Conservation (phyloP, 2,329 filamentous ascomycete species). For the Colletotrichum cordylinicola region DNA sequence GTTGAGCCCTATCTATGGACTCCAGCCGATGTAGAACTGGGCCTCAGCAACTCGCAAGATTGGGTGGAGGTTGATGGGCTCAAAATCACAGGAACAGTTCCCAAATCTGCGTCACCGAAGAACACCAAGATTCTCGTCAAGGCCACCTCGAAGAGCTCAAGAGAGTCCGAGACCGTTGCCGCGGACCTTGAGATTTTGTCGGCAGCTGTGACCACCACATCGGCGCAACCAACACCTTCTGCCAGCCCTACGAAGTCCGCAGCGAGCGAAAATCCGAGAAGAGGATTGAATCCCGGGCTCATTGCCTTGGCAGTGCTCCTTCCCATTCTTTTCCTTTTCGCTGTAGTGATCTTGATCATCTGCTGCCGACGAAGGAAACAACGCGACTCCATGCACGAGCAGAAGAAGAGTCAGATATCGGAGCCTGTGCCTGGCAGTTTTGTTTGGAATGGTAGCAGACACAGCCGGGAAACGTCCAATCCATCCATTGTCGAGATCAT, state of each 20-base stretch:
- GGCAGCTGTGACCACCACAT: conserved; percentile 24
- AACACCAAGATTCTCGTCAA: conserved; percentile 30
- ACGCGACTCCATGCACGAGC: conserved; percentile 10
- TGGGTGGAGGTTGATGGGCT: conserved; percentile 50
- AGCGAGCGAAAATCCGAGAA: conserved; percentile 12
- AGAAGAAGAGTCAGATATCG: conserved; percentile 32
- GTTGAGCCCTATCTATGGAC: conserved; percentile 47
- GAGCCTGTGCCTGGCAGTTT: conserved; percentile 35
- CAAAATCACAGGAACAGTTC: conserved; percentile 46
- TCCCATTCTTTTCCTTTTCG: conserved; percentile 10
- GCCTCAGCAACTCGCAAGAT: conserved; percentile 37
- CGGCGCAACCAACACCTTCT: conserved; percentile 28
- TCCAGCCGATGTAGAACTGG: conserved; percentile 43
- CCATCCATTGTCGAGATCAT: conserved; percentile 22
- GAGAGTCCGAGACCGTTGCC: conserved; percentile 40
- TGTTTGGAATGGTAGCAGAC: conserved; percentile 26
- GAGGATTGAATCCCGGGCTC: conserved; percentile 12
- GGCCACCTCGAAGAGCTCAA: conserved; percentile 37
- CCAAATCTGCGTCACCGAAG: conserved; percentile 33
- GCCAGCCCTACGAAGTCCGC: conserved; percentile 26
- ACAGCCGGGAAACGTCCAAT: conserved; percentile 11
- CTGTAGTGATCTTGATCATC: conserved; percentile 25
- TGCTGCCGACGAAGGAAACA: conserved; percentile 32
- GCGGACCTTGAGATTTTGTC: conserved; percentile 41
- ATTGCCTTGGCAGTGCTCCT: conserved; percentile 19